Base-by-base conservation (phyloP, 176 grass and related monocot species). In the Canna indica region DNA sequence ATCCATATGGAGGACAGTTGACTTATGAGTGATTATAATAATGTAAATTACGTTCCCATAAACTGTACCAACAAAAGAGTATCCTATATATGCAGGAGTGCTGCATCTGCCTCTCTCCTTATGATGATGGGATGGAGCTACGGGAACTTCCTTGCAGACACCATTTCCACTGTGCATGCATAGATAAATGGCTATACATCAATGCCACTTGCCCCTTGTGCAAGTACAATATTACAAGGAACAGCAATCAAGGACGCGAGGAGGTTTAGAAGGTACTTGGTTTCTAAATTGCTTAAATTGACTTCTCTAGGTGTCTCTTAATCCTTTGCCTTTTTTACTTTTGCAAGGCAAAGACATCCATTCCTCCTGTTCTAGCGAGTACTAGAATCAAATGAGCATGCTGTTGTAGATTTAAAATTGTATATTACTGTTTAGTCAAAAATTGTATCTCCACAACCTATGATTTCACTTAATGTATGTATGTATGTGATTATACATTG, bases 91-190 rank as follows among this genome's bases (percentile, higher is more conserved):
- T 27, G 36, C 33, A 68, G 65, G 65, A 46, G 15, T 68, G 65
- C 26, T 68, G 65, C 25, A 68, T 68, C 36, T 68, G 65, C 38
- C 65, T 68, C n/a, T 45, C 65, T 27, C 38, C 38, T 27, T 68
- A 68, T 28, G 38, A 68, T 46, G 36, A 68, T 68, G 36, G 65
- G 26, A 38, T 46, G 1, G 65, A 68, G 25, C 36, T 68, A n/a
- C 65, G 39, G 24, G 38, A 28, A 45, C 39, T 45, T 24, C 65
- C 38, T 7, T 68, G 65, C 25, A 3, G 36, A 5, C 65, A 68
- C 65, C 65, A 68, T 45, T 68, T 68, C 39, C 65, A 68, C 38
- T 68, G 20, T 44, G 24, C n/a, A 3, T 68, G 65, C 65, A 30
- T 68, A 17, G 65, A 46, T 44, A 68, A 29, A 41, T 68, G 65